Percentiles rank a stretch among this genome's conserved stretches.
Conservation (phyloP, 2,329 filamentous ascomycete genomes). For the Colletotrichum spaethianum region DNA sequence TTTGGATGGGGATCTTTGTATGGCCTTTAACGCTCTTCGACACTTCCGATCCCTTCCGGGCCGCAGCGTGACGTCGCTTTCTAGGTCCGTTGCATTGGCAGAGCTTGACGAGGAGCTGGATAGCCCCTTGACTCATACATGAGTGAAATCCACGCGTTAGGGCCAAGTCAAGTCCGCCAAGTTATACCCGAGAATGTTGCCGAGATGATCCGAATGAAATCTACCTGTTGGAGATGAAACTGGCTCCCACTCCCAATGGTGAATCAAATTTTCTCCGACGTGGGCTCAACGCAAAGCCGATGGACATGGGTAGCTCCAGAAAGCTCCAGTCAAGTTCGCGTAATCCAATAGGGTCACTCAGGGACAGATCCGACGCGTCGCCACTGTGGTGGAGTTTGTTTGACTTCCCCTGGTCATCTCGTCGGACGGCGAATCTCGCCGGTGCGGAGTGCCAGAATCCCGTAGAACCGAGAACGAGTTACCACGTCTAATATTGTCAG, state of each 20-base stretch:
- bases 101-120: not conserved
- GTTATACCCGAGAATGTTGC: not conserved
- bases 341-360: constrained; percentile 3
- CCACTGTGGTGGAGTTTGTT: constrained; percentile 7
- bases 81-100: not conserved
- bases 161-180: not conserved
- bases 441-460: not conserved
- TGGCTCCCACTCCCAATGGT: not conserved
- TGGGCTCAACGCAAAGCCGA: not conserved
- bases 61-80: not conserved
- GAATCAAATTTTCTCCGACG: constrained; percentile 14
- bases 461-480: not conserved
- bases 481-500: not conserved
- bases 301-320: not conserved
- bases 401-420: not conserved
- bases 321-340: not conserved
- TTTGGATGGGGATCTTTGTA: not conserved
- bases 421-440: not conserved
- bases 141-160: not conserved
- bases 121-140: not conserved
- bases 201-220: not conserved
- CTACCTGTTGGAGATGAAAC: constrained; percentile 2
- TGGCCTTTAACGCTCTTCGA: not conserved
- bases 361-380: not conserved
- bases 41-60: not conserved